A percentile compares a stretch with the other conserved stretches of the same genome.
Conservation (phyloP, 2,329 filamentous ascomycete genomes). For the Curvularia sp. region DNA sequence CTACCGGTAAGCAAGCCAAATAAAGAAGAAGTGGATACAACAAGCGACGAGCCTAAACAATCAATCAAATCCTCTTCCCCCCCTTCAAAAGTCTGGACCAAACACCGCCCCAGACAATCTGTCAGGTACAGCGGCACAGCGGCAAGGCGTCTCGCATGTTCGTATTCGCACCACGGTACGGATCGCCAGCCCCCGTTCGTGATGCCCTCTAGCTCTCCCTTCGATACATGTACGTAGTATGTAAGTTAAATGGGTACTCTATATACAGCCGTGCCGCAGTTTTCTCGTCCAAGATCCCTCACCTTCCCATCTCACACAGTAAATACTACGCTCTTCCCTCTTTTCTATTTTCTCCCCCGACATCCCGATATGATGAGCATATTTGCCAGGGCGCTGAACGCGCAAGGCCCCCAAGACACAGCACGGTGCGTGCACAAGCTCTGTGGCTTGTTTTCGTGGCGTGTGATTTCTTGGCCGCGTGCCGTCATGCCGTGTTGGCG, state of each 20-base stretch:
- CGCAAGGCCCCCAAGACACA: constrained; percentile 19
- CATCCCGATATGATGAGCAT: too few relatives aligned
- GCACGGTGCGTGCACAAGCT: constrained; percentile 18
- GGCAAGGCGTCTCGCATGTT: background rate
- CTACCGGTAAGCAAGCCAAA: background rate
- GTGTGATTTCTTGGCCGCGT: constrained; percentile 20
- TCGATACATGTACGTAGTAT: too few relatives aligned
- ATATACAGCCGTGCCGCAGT: too few relatives aligned
- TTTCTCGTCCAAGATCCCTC: too few relatives aligned
- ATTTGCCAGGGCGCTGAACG: too few relatives aligned
- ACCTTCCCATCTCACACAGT: too few relatives aligned
- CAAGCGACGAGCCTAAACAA: background rate
- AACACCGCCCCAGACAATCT: background rate
- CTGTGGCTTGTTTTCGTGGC: constrained; percentile 24
- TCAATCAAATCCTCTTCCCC: background rate
- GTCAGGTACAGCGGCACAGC: background rate
- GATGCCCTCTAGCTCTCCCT: too few relatives aligned
- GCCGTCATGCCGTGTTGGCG: constrained; percentile 26
- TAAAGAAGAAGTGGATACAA: background rate
- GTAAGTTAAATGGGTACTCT: too few relatives aligned
- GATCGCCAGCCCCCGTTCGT: background rate
- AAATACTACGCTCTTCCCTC: too few relatives aligned
- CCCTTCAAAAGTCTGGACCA: background rate
- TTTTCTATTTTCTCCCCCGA: too few relatives aligned
- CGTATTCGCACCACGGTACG: background rate